phyloP scores from a whole-genome alignment of 352 stramenopile genomes.

The Thalassiosira sp. region DNA sequence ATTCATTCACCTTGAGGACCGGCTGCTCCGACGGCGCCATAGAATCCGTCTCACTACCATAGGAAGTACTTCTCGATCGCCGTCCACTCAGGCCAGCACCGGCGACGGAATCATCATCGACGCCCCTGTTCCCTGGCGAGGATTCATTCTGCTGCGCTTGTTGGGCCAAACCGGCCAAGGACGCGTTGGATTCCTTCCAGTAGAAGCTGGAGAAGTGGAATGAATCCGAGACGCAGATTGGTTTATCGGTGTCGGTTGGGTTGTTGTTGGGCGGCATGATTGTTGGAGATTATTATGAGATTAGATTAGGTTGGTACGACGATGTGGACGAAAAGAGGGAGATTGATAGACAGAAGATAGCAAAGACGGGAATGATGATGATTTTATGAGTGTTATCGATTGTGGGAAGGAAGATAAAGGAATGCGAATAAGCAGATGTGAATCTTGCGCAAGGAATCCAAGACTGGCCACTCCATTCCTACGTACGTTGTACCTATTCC shows the following conservation, averaged over 20 bases:
- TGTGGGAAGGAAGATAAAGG: not conserved
- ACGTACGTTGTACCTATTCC: not conserved
- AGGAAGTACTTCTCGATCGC: not conserved
- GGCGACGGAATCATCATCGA: constrained; percentile 8
- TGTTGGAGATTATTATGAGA: not conserved
- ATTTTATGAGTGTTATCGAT: not conserved
- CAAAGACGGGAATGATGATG: not conserved
- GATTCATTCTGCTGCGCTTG: not conserved
- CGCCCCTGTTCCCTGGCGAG: too few species aligned
- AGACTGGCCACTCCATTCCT: too few species aligned
- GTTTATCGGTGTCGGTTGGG: not conserved
- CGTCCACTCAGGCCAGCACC: not conserved
- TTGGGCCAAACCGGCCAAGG: constrained; percentile 6
- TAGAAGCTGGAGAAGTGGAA: constrained; percentile 52
- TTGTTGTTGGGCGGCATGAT: constrained; percentile 33
- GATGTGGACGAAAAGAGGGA: not conserved
- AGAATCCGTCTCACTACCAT: not conserved
- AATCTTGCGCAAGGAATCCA: too few species aligned
- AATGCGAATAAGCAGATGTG: too few species aligned
- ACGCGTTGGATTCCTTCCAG: constrained; percentile 7
- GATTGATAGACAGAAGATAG: not conserved
- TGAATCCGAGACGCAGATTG: constrained; percentile 34
- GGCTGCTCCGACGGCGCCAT: not conserved
- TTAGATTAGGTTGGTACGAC: not conserved
- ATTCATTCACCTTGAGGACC: not conserved